A percentile compares a stretch with the other conserved stretches of the same genome.
phyloP scores from a whole-genome alignment of 1,284 basidiomycete species.

The Rhodofomes roseus region DNA sequence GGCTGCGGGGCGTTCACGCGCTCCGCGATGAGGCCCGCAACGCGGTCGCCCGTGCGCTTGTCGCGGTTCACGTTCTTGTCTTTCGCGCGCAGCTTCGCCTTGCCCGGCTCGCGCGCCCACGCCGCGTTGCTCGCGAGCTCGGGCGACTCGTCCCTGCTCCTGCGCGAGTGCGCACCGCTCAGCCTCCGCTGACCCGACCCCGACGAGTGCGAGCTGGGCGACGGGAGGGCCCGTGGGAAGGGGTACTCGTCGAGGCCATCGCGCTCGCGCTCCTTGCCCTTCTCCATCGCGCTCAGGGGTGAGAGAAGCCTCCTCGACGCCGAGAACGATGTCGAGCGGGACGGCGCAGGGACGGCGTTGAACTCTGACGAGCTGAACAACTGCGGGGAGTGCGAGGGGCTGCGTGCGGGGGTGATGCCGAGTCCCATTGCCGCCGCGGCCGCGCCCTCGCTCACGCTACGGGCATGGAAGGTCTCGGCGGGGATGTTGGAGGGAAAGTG shows the following conservation, averaged over 20 bases:
- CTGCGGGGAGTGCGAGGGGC: neutral
- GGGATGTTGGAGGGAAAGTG: neutral
- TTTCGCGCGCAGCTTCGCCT: neutral
- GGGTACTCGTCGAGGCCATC: constrained; percentile 10
- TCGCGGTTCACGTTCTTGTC: neutral
- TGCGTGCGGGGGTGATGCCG: neutral
- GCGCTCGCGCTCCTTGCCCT: constrained; percentile 6
- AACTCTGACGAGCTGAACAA: neutral
- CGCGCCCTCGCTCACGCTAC: neutral
- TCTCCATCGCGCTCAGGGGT: neutral
- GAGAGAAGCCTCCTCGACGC: neutral
- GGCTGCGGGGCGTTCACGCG: too few relatives aligned
- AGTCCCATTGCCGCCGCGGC: neutral
- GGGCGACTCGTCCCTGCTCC: neutral
- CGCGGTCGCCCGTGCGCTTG: neutral
- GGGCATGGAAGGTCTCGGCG: neutral
- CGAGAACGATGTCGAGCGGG: neutral
- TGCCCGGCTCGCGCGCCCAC: neutral
- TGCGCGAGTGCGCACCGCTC: neutral
- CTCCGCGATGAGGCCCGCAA: neutral
- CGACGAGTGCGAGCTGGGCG: constrained; percentile 4
- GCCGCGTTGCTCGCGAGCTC: constrained; percentile 1
- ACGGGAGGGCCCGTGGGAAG: constrained; percentile 15
- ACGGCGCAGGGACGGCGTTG: neutral
- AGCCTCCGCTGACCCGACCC: too few relatives aligned